Conservation (phyloP, 176 grass and related monocot species). For the Ensete glaucum region DNA sequence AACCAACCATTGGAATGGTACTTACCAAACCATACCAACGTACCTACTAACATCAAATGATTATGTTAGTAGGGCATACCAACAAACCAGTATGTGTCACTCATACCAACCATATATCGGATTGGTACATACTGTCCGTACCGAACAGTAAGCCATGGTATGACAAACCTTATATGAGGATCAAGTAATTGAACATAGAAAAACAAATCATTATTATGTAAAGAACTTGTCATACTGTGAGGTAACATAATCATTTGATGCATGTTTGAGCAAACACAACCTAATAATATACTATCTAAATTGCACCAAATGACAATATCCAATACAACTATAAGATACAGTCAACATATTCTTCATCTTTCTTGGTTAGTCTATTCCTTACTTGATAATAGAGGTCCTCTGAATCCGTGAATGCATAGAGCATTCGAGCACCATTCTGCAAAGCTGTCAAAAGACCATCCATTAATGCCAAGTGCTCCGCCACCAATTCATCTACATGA, state of each 20-base stretch:
- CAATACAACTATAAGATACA: not conserved
- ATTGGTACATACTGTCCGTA: too few species aligned
- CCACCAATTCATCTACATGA: slow-evolving; percentile 88
- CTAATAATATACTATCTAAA: not conserved
- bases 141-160: too few species aligned
- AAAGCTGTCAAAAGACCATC: slow-evolving; percentile 70
- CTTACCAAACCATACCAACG: too few species aligned
- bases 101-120: too few species aligned
- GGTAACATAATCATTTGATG: not conserved
- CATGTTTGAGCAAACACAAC: not conserved
- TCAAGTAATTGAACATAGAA: not conserved
- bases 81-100: too few species aligned
- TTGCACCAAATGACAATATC: not conserved
- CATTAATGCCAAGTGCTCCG: slow-evolving; percentile 92
- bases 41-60: too few species aligned
- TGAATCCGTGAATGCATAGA: slow-evolving; percentile 92
- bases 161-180: too few species aligned
- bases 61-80: too few species aligned
- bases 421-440: slow-evolving; percentile 62
- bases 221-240: too few species aligned
- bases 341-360: not conserved
- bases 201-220: not conserved
- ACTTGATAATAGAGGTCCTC: slow-evolving; percentile 93
- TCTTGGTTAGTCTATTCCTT: slow-evolving; percentile 21
- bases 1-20: too few species aligned